Evolutionary conservation across 1,284 basidiomycete genomes (phyloP).

Genomic region (Rhodotorula sp.): DNA sequence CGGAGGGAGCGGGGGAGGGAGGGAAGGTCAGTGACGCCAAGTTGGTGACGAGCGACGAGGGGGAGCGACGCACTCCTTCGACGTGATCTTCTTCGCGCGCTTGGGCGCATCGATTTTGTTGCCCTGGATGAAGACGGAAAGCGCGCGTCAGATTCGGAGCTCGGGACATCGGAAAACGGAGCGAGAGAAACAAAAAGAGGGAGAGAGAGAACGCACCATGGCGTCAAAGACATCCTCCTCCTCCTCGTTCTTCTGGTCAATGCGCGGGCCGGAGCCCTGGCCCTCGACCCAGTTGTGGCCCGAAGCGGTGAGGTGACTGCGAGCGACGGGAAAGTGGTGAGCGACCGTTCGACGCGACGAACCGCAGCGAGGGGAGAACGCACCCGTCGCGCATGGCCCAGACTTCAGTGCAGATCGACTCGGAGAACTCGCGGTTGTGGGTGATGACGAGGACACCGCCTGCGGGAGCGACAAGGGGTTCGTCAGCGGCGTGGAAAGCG

Average conservation of each 20-base stretch:
- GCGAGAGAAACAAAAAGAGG: neutral
- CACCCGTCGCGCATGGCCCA: constrained; percentile 59
- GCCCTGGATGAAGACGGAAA: too few species aligned
- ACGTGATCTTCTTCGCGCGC: constrained; percentile 67
- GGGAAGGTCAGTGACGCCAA: too few species aligned
- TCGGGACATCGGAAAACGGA: too few species aligned
- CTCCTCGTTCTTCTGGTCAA: constrained; percentile 83
- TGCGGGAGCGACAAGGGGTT: neutral
- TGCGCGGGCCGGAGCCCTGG: constrained; percentile 82
- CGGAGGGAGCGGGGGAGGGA: neutral
- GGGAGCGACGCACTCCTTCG: constrained; percentile 58
- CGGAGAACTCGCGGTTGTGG: constrained; percentile 81
- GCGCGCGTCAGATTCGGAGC: too few species aligned
- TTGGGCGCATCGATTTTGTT: constrained; percentile 77
- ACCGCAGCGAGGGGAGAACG: too few species aligned
- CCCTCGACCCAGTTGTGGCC: constrained; percentile 71
- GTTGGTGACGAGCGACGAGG: too few species aligned
- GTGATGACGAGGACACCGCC: constrained; percentile 65
- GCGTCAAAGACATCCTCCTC: constrained; percentile 86
- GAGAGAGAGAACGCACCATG: constrained; percentile 42
- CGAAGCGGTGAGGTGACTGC: constrained; percentile 49
- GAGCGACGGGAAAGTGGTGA: too few species aligned
- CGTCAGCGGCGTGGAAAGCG: too few species aligned
- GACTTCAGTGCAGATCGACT: constrained; percentile 71
- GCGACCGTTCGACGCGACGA: too few species aligned